Evolutionary conservation across 2,329 filamentous ascomycete genomes (phyloP), one percentile per base, ranked within the genome.

Genomic region (Aspergillus pseudonomiae): DNA sequence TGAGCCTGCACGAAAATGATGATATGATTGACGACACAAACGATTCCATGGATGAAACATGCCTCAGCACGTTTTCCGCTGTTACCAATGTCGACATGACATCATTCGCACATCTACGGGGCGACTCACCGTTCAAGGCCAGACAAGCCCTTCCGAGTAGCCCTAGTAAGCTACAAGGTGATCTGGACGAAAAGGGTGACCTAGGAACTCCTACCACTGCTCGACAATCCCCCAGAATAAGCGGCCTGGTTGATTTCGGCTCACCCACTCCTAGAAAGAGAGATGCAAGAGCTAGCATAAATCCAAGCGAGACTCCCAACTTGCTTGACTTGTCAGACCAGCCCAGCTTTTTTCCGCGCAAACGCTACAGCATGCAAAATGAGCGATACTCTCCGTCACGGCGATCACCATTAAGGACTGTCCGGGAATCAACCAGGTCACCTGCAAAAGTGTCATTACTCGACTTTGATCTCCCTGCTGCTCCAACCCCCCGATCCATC

Each of bases 401-500:
- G 57, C 76, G 77, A 53, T 83, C 82, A n/a, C 82, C 82, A 1
- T 71, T 77, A 60, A 80, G 81, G 63, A 71, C 73, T 60, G 74
- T 77, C 36, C 70, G 73, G 5, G 74, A 78, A 36, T 71, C 74
- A 7, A 73, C 75, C 56, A 71, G 76, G 21, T 76, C 77, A 4
- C 78, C 78, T 4, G 78, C 77, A 53, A 88, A 91, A 69, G 84
- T 88, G 39, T 92, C 90, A 72, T 85, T 95, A 50, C 86, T 96
- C 54, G 93, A 96, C 78, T 95, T 96, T 74, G 95, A 98, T 72
- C 91, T 98, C 11, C 93, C 94, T n/a, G 93, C 94, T 0, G 89
- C 93, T 69, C 93, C 94, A 2, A 98, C 95, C 0, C 95, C 95
- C 16, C 89, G 94, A 65, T 97, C 93, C 61, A 87, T 98, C 43